A percentile compares a stretch with the other conserved stretches of the same genome.
These are phyloP conservation scores for Auxenochlorella pyrenoidosa DNA, from an alignment of 139 green algal species.

Conservation along the genomic window DNA sequence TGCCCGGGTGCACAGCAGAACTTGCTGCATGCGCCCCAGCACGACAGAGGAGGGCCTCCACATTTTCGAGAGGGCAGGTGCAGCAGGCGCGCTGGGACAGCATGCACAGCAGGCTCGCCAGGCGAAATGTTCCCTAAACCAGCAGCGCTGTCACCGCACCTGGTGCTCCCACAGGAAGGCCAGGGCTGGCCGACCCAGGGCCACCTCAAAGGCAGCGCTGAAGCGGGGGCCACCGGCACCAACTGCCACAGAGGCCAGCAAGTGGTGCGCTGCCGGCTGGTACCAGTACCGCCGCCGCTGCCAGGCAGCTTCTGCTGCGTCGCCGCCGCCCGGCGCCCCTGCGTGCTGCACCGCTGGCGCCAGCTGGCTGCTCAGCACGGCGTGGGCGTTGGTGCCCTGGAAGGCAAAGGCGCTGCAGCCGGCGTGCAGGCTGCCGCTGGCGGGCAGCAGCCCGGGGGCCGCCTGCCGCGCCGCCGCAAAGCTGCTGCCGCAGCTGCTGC, in stretches of 20 bases:
- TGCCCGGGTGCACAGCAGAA: background rate
- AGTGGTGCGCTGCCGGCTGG: conserved; percentile 42
- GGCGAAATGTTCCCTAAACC: too few species aligned
- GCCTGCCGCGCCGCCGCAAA: background rate
- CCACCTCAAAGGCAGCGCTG: conserved; percentile 43
- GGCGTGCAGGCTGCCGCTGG: background rate
- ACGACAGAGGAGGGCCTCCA: too few species aligned
- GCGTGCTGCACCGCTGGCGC: conserved; percentile 38
- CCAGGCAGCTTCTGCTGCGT: background rate
- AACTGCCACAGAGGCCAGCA: conserved; percentile 47
- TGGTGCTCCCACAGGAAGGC: conserved; percentile 80
- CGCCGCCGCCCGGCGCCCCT: background rate
- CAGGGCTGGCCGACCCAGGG: conserved; percentile 40
- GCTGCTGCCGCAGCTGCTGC: background rate
- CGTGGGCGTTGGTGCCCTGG: conserved; percentile 75
- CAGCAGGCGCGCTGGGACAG: background rate
- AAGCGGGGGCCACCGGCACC: background rate
- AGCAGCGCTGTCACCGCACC: background rate
- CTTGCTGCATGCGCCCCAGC: too few species aligned
- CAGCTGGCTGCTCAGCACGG: conserved; percentile 31
- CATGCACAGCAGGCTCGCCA: background rate
- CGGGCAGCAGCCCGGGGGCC: background rate
- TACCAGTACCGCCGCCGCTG: conserved; percentile 39
- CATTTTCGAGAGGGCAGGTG: background rate
- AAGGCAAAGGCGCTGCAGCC: conserved; percentile 68